Evolutionary conservation across 768 basidiomycete genomes (phyloP).

Genomic region (Roridomyces roridus): DNA sequence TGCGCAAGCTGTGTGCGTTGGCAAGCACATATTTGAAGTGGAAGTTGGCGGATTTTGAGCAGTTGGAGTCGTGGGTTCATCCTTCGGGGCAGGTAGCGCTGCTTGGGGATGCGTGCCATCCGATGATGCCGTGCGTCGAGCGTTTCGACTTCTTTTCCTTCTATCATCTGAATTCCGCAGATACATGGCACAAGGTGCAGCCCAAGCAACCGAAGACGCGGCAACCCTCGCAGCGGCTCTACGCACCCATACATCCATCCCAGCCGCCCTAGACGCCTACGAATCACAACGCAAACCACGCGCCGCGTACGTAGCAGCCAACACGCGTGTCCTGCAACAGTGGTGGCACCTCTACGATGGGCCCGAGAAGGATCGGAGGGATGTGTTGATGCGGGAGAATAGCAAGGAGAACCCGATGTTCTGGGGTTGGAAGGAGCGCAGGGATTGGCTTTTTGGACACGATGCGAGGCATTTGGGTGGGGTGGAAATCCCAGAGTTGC

Average conservation of each 20-base stretch:
- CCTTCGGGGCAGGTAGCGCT: too few species aligned
- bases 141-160: too few species aligned
- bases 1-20: conserved; percentile 25
- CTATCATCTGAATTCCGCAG: too few species aligned
- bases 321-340: conserved; percentile 52
- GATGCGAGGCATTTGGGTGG: conserved; percentile 30
- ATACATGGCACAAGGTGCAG: conserved; percentile 21
- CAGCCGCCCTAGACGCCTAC: conserved; percentile 49
- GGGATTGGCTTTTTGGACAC: conserved; percentile 48
- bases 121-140: conserved; percentile 29
- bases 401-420: conserved; percentile 49
- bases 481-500: too few species aligned
- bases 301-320: conserved; percentile 49
- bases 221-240: conserved; percentile 48
- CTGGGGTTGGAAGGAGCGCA: conserved; percentile 58
- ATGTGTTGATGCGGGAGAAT: conserved; percentile 46
- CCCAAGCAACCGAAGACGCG: conserved; percentile 42
- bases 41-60: conserved; percentile 34
- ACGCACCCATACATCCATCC: conserved; percentile 48
- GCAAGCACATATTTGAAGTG: conserved; percentile 30
- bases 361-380: conserved; percentile 50
- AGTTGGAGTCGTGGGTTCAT: too few species aligned
- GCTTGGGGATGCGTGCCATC: conserved; percentile 37
- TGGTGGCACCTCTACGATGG: conserved; percentile 60
- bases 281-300: conserved; percentile 53